Base-by-base conservation (phyloP, 192 early-diverging fungal genomes). In the Hyaloraphidium curvatum region DNA sequence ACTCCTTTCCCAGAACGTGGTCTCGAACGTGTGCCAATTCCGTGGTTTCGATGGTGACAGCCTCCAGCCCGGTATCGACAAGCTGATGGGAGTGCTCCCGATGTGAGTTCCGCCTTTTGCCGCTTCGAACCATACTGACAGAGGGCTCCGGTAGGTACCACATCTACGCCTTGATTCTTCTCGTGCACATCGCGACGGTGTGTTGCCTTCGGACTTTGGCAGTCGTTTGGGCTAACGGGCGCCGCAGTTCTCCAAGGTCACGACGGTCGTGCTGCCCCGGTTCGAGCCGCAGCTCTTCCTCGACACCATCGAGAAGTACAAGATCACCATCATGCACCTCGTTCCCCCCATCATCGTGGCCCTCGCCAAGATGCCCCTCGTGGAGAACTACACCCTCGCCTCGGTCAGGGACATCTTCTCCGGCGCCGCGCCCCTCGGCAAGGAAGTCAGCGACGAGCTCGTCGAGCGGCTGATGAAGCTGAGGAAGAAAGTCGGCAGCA, bases 351-450 rank as follows among this genome's bases (percentile, higher is more conserved):
- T 87, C 55, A 57, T 75, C n/a, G 66, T 95, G 26, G 73, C 69
- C 25, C 56, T 95, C 53, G 79, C 81, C 2, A 88, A 86, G 54
- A 65, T 76, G 55, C 84, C 87, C 11, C 61, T 78, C 40, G 79
- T 81, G 28, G 64, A 68, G 30, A 74, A 85, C n/a, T 91, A 72
- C 55, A 75, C 87, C 48, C 61, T 92, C 37, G 70, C 76, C 0
- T 77, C 72, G 28, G 69, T 91, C 7, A 54, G 69, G 21, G 62
- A 59, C 21, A 55, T 85, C 40, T 67, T 74, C 53, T 81, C 73
- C 43, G 87, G 85, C 21, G 88, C 89, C 0, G 91, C 91, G 1
- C 87, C 87, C 2, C 65, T 91, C 9, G 68, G 70, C 25, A 67
- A 67, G 52, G 83, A 87, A 37, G 66, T 89, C 28, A 67, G 73